Evolutionary conservation across 2,329 filamentous ascomycete species (phyloP).

Genomic region (Daldinia eschscholtzii): DNA sequence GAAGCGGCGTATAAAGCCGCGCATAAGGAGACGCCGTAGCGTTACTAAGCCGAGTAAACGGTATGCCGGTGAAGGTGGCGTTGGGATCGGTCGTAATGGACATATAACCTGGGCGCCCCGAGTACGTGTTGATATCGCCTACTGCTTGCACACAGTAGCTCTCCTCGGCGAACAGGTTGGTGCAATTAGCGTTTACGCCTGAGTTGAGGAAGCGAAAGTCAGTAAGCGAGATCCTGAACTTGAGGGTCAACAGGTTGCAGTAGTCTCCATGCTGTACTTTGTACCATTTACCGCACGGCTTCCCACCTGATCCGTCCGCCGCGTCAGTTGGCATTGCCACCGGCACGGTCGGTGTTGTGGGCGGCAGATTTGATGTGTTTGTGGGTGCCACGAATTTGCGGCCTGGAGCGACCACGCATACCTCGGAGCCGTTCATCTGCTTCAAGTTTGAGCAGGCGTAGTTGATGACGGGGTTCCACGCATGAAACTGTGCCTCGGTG

Average conservation of each 20-base stretch:
- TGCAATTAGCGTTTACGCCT: slow-evolving; percentile 52
- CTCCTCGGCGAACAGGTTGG: slow-evolving; percentile 51
- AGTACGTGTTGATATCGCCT: slow-evolving; percentile 43
- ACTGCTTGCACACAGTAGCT: slow-evolving; percentile 54
- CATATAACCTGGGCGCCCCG: slow-evolving; percentile 18
- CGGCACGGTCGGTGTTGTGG: slow-evolving; percentile 42
- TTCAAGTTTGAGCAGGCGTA: slow-evolving; percentile 3
- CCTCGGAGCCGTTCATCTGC: slow-evolving; percentile 1
- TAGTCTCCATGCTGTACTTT: slow-evolving; percentile 51
- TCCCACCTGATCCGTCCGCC: neutral
- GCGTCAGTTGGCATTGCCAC: slow-evolving; percentile 18
- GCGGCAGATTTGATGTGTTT: neutral
- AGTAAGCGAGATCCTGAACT: slow-evolving; percentile 49
- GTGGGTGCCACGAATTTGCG: slow-evolving; percentile 1
- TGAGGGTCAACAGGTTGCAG: slow-evolving; percentile 52
- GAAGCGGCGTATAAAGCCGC: slow-evolving; percentile 27
- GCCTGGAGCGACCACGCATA: slow-evolving; percentile 8
- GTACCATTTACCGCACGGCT: slow-evolving; percentile 51
- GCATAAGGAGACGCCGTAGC: slow-evolving; percentile 12
- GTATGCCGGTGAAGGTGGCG: slow-evolving; percentile 14
- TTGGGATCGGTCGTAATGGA: slow-evolving; percentile 23
- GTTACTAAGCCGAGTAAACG: slow-evolving; percentile 13
- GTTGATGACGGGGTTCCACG: slow-evolving; percentile 46
- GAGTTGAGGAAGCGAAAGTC: slow-evolving; percentile 55
- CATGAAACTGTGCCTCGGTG: slow-evolving; percentile 35